Evolutionary conservation across 1,284 basidiomycete species (phyloP), one percentile per base, ranked within the genome.

Genomic region (Moesziomyces globuligerus): DNA sequence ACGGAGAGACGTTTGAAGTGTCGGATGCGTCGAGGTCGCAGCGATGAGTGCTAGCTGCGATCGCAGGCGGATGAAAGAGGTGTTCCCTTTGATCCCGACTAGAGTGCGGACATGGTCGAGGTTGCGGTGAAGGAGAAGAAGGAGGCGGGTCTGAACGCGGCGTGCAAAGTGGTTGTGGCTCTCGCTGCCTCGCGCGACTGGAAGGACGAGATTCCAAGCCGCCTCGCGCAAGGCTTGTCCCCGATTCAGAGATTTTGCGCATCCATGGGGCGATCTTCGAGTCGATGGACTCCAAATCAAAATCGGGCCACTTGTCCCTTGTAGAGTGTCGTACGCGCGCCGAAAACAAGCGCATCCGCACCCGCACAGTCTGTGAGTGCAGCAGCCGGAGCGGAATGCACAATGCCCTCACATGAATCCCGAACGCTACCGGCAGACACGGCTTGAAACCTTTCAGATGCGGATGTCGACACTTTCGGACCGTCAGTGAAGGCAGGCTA

Each of bases 191-290:
- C 42, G 38, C 25, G 37, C 28, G 44, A 46, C 21, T 40, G 21
- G 54, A 45, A 49, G 36, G 38, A 55, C 34, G 39, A 55, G 40
- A 44, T 49, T 49, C 37, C 37, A n/a, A 40, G 26, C 18, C 46
- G 15, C n/a, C 45, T 32, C 43, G 45, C 25, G 34, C 25, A 43
- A 28, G 25, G 18, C 17, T 17, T 17, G 13, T 10, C 3, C 51
- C 51, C 51, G 51, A 53, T 53, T 40, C 46, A 18, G 37, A 53
- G 17, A n/a, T 39, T 25, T 36, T 43, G 11, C 32, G 32, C 2
- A 6, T 6, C 1, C 15, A n/a, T 34, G 15, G 0, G 5, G 6
- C 15, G 32, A 4, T 34, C 32, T 17, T 17, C n/a, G n/a, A n/a
- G n/a, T n/a, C n/a, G n/a, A n/a, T n/a, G n/a, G n/a, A n/a, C n/a